Conservation (phyloP, 1,139 yeast species). For the Suhomyces chickasaworum region DNA sequence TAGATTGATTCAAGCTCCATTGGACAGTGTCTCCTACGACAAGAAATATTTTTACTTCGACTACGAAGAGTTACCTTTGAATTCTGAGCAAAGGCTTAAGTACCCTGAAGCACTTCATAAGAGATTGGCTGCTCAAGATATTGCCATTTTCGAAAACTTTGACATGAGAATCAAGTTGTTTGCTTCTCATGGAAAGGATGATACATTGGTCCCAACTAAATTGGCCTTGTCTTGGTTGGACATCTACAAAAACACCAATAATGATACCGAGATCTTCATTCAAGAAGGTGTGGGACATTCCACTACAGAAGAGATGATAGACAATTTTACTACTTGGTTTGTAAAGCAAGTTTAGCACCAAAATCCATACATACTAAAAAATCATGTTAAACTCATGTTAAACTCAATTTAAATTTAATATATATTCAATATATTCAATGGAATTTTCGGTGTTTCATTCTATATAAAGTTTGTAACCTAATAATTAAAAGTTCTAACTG, state of each 20-base stretch:
- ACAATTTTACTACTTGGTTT: constrained; percentile 38
- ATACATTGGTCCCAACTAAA: constrained; percentile 39
- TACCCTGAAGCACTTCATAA: constrained; percentile 45
- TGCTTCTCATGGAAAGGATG: constrained; percentile 42
- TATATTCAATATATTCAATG: no score
- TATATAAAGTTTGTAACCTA: no score
- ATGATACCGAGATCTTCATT: constrained; percentile 26
- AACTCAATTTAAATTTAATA: no score
- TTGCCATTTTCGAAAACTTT: constrained; percentile 37
- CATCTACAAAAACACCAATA: constrained; percentile 32
- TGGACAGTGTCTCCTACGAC: constrained; percentile 23
- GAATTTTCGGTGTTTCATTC: no score
- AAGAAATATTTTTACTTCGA: constrained; percentile 35
- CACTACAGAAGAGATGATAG: constrained; percentile 39
- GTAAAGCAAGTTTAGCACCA: constrained; percentile 16
- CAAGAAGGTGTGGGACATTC: constrained; percentile 42
- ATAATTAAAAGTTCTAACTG: no score
- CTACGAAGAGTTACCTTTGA: constrained; percentile 40
- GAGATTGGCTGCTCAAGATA: constrained; percentile 32
- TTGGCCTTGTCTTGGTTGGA: constrained; percentile 40
- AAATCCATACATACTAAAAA: no score
- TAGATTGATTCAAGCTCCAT: constrained; percentile 31
- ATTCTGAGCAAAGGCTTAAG: constrained; percentile 26
- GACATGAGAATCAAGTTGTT: constrained; percentile 39
- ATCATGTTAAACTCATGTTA: no score